These are phyloP conservation scores for Sanghuangporus baumii DNA, from an alignment of 1,284 basidiomycete genomes.

Conservation along the genomic window DNA sequence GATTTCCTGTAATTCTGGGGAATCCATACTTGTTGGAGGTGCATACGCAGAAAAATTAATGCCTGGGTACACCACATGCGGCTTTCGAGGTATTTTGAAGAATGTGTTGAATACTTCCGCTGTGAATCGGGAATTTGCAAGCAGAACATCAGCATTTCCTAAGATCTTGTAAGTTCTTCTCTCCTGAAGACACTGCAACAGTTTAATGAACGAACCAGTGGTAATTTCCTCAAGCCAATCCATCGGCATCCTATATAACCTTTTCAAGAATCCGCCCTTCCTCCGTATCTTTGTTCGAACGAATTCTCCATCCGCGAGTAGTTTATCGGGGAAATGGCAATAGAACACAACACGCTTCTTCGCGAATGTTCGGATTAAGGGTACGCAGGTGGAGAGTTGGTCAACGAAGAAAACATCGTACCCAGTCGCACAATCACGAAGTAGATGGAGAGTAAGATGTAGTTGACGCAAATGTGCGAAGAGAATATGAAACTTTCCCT, in stretches of 20 bases:
- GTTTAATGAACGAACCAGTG: constrained; percentile 55
- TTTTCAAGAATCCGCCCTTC: constrained; percentile 51
- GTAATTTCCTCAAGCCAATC: constrained; percentile 89
- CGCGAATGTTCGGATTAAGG: constrained; percentile 66
- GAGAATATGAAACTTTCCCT: constrained; percentile 79
- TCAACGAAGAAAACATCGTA: constrained; percentile 94
- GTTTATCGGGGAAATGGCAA: constrained; percentile 95
- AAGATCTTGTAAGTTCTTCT: constrained; percentile 7
- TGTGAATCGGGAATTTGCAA: constrained; percentile 93
- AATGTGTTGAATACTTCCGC: constrained; percentile 71
- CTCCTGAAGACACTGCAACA: background rate
- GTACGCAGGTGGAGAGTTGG: constrained; percentile 89
- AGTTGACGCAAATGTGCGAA: constrained; percentile 88
- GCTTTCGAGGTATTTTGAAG: constrained; percentile 64
- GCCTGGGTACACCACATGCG: constrained; percentile 86
- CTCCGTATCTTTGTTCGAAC: constrained; percentile 43
- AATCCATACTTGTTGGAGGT: constrained; percentile 33
- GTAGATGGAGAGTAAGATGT: constrained; percentile 64
- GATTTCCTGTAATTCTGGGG: constrained; percentile 51
- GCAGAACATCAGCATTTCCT: constrained; percentile 81
- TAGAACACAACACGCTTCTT: constrained; percentile 89
- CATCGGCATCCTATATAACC: constrained; percentile 82
- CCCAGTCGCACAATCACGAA: constrained; percentile 37
- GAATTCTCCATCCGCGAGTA: constrained; percentile 77
- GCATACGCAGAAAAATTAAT: constrained; percentile 78